These are phyloP conservation scores for Penicillium taxi DNA, from an alignment of 495 filamentous ascomycete genomes.

Conservation along the genomic window DNA sequence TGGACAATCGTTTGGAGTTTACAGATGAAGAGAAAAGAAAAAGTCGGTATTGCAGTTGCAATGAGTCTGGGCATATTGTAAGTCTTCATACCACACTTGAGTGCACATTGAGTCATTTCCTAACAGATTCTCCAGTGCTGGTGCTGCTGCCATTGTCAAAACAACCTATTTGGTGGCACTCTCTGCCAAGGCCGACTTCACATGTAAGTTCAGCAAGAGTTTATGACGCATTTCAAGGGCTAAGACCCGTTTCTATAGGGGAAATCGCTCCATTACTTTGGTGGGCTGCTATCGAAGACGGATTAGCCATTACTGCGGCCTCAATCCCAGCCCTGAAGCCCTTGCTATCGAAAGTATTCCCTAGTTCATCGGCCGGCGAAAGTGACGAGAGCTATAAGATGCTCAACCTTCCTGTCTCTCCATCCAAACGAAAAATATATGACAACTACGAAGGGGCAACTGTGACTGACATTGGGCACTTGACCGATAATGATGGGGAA, in stretches of 20 bases:
- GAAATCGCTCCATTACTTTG: conserved; percentile 14
- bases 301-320: conserved; percentile 16
- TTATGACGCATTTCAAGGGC: neutral
- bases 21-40: conserved; percentile 18
- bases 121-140: conserved; percentile 6
- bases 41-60: conserved; percentile 13
- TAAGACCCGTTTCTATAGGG: conserved; percentile 4
- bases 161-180: conserved; percentile 12
- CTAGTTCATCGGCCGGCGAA: conserved; percentile 4
- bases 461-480: conserved; percentile 11
- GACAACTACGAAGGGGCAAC: conserved; percentile 13
- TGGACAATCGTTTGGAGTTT: conserved; percentile 19
- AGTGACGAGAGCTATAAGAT: conserved; percentile 12
- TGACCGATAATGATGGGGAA: conserved; percentile 1
- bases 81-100: neutral
- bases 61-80: conserved; percentile 20
- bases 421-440: conserved; percentile 5
- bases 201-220: conserved; percentile 4
- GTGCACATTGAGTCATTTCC: neutral
- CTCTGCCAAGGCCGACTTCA: conserved; percentile 15
- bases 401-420: conserved; percentile 6
- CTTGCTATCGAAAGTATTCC: conserved; percentile 8
- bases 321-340: conserved; percentile 14
- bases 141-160: conserved; percentile 15
- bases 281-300: conserved; percentile 19